A percentile compares a stretch with the other conserved stretches of the same genome.
Evolutionary conservation across 2,329 filamentous ascomycete species (phyloP).

Genomic region (Calonectria ilicicola): DNA sequence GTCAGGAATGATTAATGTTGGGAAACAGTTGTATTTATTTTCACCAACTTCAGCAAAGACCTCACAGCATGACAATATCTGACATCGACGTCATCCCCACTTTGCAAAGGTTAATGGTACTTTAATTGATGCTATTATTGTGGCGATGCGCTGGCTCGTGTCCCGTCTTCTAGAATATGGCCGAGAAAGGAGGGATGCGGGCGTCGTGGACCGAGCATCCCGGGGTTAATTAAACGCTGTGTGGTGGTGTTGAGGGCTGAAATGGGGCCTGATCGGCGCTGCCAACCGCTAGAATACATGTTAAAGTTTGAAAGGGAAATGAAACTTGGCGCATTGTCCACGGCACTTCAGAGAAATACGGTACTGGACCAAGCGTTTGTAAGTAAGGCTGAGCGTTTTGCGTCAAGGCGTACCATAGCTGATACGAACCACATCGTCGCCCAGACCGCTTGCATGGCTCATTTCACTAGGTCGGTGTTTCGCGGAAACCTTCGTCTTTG

Average conservation of each 20-base stretch:
- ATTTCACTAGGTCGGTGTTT: background rate
- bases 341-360: background rate
- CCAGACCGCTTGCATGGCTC: background rate
- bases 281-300: background rate
- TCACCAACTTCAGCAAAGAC: too few relatives aligned
- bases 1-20: background rate
- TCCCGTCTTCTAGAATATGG: background rate
- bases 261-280: background rate
- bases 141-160: background rate
- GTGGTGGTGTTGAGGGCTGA: background rate
- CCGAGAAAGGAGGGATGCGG: background rate
- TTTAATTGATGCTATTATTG: background rate
- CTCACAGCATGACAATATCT: background rate
- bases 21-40: background rate
- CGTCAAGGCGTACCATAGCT: background rate
- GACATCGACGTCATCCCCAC: background rate
- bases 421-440: background rate
- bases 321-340: background rate
- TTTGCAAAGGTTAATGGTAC: background rate
- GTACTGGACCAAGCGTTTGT: background rate
- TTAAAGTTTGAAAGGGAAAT: conserved; percentile 3
- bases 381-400: background rate
- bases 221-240: background rate
- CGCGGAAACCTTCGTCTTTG: background rate
- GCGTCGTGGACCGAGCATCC: background rate